phyloP scores from a whole-genome alignment of 805 yeast species.

The Ogataea pilisensis region DNA sequence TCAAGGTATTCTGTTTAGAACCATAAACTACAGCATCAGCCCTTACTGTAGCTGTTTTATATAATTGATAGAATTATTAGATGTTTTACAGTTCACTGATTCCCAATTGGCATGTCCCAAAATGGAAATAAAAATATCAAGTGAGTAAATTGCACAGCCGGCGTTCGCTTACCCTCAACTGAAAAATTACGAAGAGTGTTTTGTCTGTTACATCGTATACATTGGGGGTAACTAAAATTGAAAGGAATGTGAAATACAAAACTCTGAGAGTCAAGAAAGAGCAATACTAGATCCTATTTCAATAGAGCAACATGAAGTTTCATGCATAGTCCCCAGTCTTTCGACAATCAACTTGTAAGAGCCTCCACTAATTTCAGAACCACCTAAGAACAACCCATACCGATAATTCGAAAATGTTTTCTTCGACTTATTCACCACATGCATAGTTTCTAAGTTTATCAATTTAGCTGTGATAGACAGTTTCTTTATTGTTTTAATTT shows the following conservation, averaged over 20 bases:
- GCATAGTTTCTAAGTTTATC: neutral
- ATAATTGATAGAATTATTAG: neutral
- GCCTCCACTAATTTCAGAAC: conserved; percentile 1
- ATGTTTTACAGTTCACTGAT: neutral
- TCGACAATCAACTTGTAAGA: conserved; percentile 1
- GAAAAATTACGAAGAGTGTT: too few relatives aligned
- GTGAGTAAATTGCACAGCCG: too few relatives aligned
- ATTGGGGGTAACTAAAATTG: too few relatives aligned
- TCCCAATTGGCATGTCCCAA: conserved; percentile 4
- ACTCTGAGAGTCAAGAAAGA: neutral
- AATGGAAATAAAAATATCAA: neutral
- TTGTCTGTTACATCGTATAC: too few relatives aligned
- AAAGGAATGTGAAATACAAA: too few relatives aligned
- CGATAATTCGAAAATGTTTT: neutral
- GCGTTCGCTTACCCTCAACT: too few relatives aligned
- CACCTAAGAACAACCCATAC: conserved; percentile 4
- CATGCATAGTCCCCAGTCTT: neutral
- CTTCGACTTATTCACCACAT: neutral
- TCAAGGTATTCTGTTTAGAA: too few relatives aligned
- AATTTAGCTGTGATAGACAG: neutral
- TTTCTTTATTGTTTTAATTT: neutral
- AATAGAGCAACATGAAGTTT: neutral
- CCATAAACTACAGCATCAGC: too few relatives aligned
- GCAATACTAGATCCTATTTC: conserved; percentile 2
- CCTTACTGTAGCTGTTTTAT: too few relatives aligned